phyloP scores from a whole-genome alignment of 2,329 filamentous ascomycete genomes.

The Orbilia quercus region DNA sequence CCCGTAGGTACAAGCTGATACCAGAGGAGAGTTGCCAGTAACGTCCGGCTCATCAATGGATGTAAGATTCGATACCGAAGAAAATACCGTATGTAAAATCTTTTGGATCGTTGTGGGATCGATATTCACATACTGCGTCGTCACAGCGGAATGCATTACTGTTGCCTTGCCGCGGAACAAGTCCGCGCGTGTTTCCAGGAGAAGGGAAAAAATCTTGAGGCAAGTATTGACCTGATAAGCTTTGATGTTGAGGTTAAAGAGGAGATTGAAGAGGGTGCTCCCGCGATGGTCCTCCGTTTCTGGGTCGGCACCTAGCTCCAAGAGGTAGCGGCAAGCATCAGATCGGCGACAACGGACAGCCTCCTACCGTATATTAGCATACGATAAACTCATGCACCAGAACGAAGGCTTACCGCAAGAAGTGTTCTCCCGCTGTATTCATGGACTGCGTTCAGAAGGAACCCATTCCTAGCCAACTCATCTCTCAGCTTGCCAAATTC shows the following conservation, averaged over 20 bases:
- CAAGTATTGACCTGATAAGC: slow-evolving; percentile 44
- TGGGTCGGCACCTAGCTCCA: slow-evolving; percentile 42
- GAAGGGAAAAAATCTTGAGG: slow-evolving; percentile 47
- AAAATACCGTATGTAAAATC: slow-evolving; percentile 33
- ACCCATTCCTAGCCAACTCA: slow-evolving; percentile 31
- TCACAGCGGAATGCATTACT: slow-evolving; percentile 47
- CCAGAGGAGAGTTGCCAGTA: slow-evolving; percentile 39
- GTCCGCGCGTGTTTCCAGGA: slow-evolving; percentile 41
- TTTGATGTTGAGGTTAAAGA: slow-evolving; percentile 50
- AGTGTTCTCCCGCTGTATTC: slow-evolving; percentile 42
- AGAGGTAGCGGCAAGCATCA: slow-evolving; percentile 40
- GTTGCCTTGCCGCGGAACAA: slow-evolving; percentile 49
- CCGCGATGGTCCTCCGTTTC: slow-evolving; percentile 47
- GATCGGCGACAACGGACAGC: slow-evolving; percentile 47
- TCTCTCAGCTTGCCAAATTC: slow-evolving; percentile 39
- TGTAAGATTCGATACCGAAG: slow-evolving; percentile 38
- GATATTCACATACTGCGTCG: slow-evolving; percentile 45
- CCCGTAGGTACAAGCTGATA: slow-evolving; percentile 43
- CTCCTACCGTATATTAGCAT: slow-evolving; percentile 33
- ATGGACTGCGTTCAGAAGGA: slow-evolving; percentile 47
- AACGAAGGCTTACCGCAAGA: slow-evolving; percentile 20
- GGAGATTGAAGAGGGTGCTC: slow-evolving; percentile 49
- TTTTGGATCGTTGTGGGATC: slow-evolving; percentile 16
- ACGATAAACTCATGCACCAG: neutral
- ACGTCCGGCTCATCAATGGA: slow-evolving; percentile 48